Evolutionary conservation across 495 filamentous ascomycete species (phyloP), one percentile per base, ranked within the genome.

Genomic region (Rhypophila decipiens): DNA sequence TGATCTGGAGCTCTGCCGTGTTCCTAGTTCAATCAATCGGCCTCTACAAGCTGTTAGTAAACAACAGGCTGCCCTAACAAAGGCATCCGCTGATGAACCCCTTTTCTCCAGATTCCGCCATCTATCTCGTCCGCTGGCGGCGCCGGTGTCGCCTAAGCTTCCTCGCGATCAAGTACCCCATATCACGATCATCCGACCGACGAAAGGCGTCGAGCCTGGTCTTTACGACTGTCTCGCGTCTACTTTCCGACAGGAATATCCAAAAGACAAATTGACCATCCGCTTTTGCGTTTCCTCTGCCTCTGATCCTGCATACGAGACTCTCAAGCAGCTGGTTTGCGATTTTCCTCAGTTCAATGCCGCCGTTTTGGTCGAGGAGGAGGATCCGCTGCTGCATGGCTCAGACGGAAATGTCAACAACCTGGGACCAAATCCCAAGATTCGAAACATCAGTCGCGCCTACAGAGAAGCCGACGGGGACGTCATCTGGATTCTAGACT

Each of bases 391-490:
- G 23, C 73, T 93, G 5, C 75, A 78, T 46, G 78, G 74, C 8
- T 53, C 67, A 31, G 61, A 66, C 9, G 73, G 69, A 23, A 67
- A 76, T 42, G 52, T 65, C 33, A 70, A 82, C 50, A 75, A 78
- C 42, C 71, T 98, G 41, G 94, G 94, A 0, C 94, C 94, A 4
- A 99, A 99, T 64, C 94, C 94, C 10, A 99, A 99, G 69, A 95
- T 99, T 57, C 78, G 94, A 19, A 99, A 97, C 57, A 86, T 97
- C 79, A 96, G 90, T 56, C 80, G 89, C 17, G 91, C 85, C 4
- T 99, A 96, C 58, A 71, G 94, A n/a, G 94, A 97, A 62, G 88
- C 90, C 0, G 87, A 86, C 49, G 87, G 88, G 0, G 90, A 96
- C 59, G 79, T 96, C 39, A 72, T 97, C 20, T 99, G 94, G 94